phyloP scores from a whole-genome alignment of 2,329 filamentous ascomycete genomes.

The Emmonsiellopsis sp. region DNA sequence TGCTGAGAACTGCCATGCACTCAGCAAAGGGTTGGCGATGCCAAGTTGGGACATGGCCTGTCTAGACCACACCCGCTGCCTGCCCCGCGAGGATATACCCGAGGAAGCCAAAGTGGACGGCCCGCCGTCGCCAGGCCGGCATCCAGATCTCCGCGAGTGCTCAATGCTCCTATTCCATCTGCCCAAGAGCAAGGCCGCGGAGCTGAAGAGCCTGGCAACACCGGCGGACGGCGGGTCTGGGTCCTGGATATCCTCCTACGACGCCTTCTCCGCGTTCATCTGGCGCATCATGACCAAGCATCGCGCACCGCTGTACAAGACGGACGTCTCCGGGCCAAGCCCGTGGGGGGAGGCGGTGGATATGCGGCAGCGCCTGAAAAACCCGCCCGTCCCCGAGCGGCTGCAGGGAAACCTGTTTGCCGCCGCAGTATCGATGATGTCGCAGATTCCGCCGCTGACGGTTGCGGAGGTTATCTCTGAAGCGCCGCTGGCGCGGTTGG shows the following conservation, averaged over 20 bases:
- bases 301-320: conserved; percentile 25
- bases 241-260: conserved; percentile 39
- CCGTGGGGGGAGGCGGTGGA: conserved; percentile 32
- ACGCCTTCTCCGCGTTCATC: conserved; percentile 35
- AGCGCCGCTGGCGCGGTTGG: conserved; percentile 25
- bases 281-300: conserved; percentile 32
- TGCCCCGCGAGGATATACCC: conserved; percentile 19
- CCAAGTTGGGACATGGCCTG: conserved; percentile 28
- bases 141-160: conserved; percentile 19
- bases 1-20: conserved; percentile 34
- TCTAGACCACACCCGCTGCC: conserved; percentile 24
- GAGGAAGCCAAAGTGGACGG: conserved; percentile 22
- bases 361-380: conserved; percentile 29
- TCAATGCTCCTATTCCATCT: conserved; percentile 33
- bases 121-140: conserved; percentile 18
- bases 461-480: conserved; percentile 27
- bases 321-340: conserved; percentile 17
- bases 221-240: conserved; percentile 18
- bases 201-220: conserved; percentile 29
- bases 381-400: conserved; percentile 22
- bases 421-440: conserved; percentile 16
- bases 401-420: conserved; percentile 30
- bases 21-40: conserved; percentile 14
- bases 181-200: conserved; percentile 33
- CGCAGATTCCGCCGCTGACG: conserved; percentile 20